Evolutionary conservation across 768 basidiomycete genomes (phyloP), one percentile per base, ranked within the genome.

Genomic region (Daedaleopsis sinensis): DNA sequence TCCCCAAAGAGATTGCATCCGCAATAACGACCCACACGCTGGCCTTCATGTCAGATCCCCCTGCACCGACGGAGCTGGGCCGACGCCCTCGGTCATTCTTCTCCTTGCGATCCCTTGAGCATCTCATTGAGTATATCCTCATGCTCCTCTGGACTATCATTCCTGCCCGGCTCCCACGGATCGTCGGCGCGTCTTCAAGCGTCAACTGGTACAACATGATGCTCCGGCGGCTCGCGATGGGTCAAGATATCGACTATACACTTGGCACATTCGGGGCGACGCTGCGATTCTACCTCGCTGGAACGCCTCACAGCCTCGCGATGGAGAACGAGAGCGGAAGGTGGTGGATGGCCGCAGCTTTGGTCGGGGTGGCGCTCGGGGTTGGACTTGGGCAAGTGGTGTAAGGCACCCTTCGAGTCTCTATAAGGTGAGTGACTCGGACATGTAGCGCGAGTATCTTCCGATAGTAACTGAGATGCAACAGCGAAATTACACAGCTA

Each of bases 161-260:
- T 39, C 56, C 87, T 5, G 76, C 80, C 3, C 49, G 59, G 43
- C 75, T 79, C 16, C 79, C 91, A 24, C 79, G 79, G 39, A 72
- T 94, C 6, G 70, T 93, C 15, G 91, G 92, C 0, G 90, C 88
- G 1, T 84, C 89, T 0, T 71, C 81, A 10, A 74, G 72, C 19
- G 76, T 86, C 72, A 84, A 89, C 5, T 93, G 91, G 91, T 89
- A 93, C 72, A 70, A 72, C 18, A 76, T 89, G 19, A 76, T 77
- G 63, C 84, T 94, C 70, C 78, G 86, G 57, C 71, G 74, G 32
- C 68, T 89, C 35, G 80, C 86, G 9, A 61, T 59, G 8, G 69
- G 67, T 13, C 19, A 52, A 27, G 44, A 24, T 9, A 51, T 65
- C n/a, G 62, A 71, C 55, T 61, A 67, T 27, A 65, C 57, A 16